phyloP scores from a whole-genome alignment of 2,329 filamentous ascomycete species.

The Neurospora sp. region DNA sequence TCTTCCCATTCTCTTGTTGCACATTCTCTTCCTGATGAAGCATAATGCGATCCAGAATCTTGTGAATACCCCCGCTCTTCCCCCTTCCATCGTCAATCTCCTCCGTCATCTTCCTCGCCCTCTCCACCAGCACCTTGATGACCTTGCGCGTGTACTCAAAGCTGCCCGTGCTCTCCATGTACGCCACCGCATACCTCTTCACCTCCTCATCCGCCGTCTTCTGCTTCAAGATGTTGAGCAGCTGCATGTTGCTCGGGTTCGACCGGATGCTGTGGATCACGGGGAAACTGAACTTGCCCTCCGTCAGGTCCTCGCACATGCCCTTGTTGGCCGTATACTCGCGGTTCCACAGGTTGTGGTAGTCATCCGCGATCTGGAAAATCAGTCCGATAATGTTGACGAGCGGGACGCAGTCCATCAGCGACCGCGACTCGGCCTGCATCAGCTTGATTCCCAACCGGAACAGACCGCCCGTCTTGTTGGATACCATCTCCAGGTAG shows the following conservation, averaged over 20 bases:
- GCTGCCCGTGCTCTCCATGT: slow-evolving; percentile 84
- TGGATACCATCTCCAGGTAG: slow-evolving; percentile 88
- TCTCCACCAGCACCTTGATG: slow-evolving; percentile 50
- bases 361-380: slow-evolving; percentile 90
- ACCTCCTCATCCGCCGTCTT: slow-evolving; percentile 79
- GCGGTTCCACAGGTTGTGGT: slow-evolving; percentile 70
- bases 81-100: slow-evolving; percentile 53
- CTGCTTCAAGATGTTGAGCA: slow-evolving; percentile 88
- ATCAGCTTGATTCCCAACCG: slow-evolving; percentile 77
- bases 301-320: slow-evolving; percentile 87
- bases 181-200: slow-evolving; percentile 80
- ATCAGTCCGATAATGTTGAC: slow-evolving; percentile 78
- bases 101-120: slow-evolving; percentile 52
- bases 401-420: slow-evolving; percentile 67
- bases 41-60: slow-evolving; percentile 60
- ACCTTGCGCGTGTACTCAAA: slow-evolving; percentile 76
- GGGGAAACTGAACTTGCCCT: slow-evolving; percentile 94
- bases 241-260: slow-evolving; percentile 61
- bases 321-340: slow-evolving; percentile 84
- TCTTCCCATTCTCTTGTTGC: not conserved
- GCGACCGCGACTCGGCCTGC: slow-evolving; percentile 57
- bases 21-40: slow-evolving; percentile 14
- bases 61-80: slow-evolving; percentile 46
- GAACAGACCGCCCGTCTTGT: slow-evolving; percentile 85
- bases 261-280: slow-evolving; percentile 87